Evolutionary conservation across 345 rosid species (phyloP), one percentile per base, ranked within the genome.

Genomic region (Bruguiera gymnorhiza): DNA sequence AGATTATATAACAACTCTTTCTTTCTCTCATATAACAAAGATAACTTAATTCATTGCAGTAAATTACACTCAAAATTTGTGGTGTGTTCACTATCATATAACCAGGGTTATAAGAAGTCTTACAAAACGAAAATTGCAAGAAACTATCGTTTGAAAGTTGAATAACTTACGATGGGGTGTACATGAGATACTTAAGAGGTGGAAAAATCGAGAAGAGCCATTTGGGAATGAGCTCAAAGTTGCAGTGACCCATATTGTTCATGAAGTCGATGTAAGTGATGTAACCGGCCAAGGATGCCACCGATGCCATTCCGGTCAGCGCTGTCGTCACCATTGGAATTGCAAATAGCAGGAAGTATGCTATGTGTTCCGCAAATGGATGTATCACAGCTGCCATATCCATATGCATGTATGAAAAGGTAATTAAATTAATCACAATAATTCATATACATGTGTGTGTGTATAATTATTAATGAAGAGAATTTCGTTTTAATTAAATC

Each of bases 161-260:
- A 26, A 21, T 20, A 57, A 77, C 90, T 75, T 84, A 87, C 84
- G 92, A 84, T 0, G 88, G 85, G 27, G 98, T 90, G 75, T 93
- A 90, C 80, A 84, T 75, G 58, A 93, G 73, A 74, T 79, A 86
- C 77, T 93, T 90, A 71, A 93, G 88, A 34, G 85, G 89, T 7
- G 93, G 96, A 56, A 85, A 85, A 43, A 83, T 13, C 30, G 83
- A 60, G 83, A 93, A 93, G 65, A 87, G 23, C 50, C 71, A 65
- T 18, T 24, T 77, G 0, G 97, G 97, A 63, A 90, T 67, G 81
- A 90, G 67, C 83, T 93, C 97, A 53, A 89, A 86, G 72, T 93
- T 93, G 84, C 97, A 89, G 62, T 93, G 97, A 2, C 98, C 98
- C 90, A 93, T 73, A 60, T 90, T 84, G 83, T 88, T 93, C 97